A percentile compares a stretch with the other conserved stretches of the same genome.
phyloP scores from a whole-genome alignment of 2,329 filamentous ascomycete species.

The Biscogniauxia marginata region DNA sequence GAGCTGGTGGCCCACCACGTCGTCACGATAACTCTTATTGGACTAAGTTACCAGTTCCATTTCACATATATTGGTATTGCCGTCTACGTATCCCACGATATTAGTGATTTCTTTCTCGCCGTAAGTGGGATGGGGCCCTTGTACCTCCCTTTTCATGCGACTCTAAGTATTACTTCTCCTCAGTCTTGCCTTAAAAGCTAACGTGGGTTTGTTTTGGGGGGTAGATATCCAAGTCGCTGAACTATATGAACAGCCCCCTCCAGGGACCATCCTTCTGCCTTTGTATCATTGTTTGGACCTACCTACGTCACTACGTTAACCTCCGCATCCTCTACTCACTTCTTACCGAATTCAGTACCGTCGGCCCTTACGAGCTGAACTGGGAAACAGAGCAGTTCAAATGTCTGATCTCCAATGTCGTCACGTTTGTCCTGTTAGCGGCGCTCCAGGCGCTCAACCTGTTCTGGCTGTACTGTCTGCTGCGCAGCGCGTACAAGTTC shows the following conservation, averaged over 20 bases:
- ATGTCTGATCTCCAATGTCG: slow-evolving; percentile 51
- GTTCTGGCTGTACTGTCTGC: slow-evolving; percentile 60
- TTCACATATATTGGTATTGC: slow-evolving; percentile 74
- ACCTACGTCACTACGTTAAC: slow-evolving; percentile 68
- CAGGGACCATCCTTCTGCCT: slow-evolving; percentile 64
- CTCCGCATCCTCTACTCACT: slow-evolving; percentile 58
- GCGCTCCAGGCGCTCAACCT: slow-evolving; percentile 57
- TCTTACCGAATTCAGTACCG: slow-evolving; percentile 54
- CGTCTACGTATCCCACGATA: slow-evolving; percentile 73
- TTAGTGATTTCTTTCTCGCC: slow-evolving; percentile 74
- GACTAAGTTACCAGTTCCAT: slow-evolving; percentile 70
- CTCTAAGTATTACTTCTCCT: background rate
- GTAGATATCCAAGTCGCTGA: slow-evolving; percentile 63
- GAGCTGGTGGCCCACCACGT: slow-evolving; percentile 73
- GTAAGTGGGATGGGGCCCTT: slow-evolving; percentile 16
- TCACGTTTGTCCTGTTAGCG: slow-evolving; percentile 52
- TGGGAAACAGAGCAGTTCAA: slow-evolving; percentile 63
- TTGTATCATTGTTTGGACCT: slow-evolving; percentile 68
- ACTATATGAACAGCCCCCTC: slow-evolving; percentile 64
- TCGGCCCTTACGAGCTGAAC: slow-evolving; percentile 57
- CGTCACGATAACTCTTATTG: slow-evolving; percentile 67
- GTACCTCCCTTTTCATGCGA: background rate
- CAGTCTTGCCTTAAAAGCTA: background rate
- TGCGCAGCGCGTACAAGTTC: slow-evolving; percentile 54
- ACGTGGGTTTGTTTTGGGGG: background rate